These are phyloP conservation scores for Scheffersomyces segobiensis DNA, from an alignment of 1,139 yeast species.

Conservation along the genomic window DNA sequence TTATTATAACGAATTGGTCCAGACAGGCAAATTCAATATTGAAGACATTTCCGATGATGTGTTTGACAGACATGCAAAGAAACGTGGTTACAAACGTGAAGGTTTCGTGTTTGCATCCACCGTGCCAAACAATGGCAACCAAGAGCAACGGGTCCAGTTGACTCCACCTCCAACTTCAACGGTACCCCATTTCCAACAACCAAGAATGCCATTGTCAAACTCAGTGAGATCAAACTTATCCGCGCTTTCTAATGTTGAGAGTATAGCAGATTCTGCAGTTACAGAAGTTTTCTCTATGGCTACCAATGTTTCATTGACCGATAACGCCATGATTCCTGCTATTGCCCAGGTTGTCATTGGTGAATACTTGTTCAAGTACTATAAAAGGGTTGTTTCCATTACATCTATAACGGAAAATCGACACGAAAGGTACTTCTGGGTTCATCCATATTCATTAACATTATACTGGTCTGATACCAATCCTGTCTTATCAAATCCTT, in stretches of 20 bases:
- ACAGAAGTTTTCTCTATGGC: conserved; percentile 55
- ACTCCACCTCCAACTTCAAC: conserved; percentile 13
- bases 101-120: conserved; percentile 8
- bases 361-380: conserved; percentile 84
- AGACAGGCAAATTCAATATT: conserved; percentile 41
- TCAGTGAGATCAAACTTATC: conserved; percentile 37
- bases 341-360: conserved; percentile 93
- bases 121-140: conserved; percentile 1
- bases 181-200: conserved; percentile 1
- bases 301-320: conserved; percentile 70
- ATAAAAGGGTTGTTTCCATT: conserved; percentile 73
- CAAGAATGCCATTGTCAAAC: conserved; percentile 19
- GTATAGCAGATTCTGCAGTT: conserved; percentile 32
- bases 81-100: conserved; percentile 45
- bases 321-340: conserved; percentile 78
- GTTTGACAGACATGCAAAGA: conserved; percentile 45
- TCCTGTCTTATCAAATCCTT: conserved; percentile 74
- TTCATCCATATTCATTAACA: conserved; percentile 90
- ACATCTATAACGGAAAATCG: conserved; percentile 76
- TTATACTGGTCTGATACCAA: conserved; percentile 86
- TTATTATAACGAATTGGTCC: conserved; percentile 59
- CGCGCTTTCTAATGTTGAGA: conserved; percentile 26
- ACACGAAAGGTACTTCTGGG: conserved; percentile 94
- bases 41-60: conserved; percentile 49
- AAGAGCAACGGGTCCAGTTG: conserved; percentile 1